Conservation (phyloP, 2,329 filamentous ascomycete species). For the Sclerotinia minor region DNA sequence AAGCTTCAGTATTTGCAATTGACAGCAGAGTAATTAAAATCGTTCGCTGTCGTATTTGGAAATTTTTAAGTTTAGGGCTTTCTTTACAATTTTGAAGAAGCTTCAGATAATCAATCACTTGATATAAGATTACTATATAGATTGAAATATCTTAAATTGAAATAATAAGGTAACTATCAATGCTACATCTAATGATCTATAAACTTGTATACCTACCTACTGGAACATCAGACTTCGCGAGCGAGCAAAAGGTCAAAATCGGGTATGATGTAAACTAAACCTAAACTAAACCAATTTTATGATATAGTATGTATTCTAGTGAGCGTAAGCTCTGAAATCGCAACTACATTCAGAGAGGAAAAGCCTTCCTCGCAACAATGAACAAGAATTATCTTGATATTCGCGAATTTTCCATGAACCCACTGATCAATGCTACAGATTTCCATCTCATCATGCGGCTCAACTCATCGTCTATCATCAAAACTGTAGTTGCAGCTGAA, state of each 20-base stretch:
- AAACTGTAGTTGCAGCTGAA: conserved; percentile 1
- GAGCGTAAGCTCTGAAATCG: background rate
- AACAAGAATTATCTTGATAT: background rate
- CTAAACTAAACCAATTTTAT: background rate
- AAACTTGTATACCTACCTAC: too few relatives aligned
- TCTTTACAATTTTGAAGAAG: background rate
- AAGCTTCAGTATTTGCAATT: background rate
- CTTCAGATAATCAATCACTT: background rate
- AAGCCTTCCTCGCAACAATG: background rate
- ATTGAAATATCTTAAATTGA: background rate
- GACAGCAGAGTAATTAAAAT: too few relatives aligned
- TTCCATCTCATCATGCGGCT: conserved; percentile 10
- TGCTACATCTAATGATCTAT: background rate
- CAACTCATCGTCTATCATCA: background rate
- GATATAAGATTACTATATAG: background rate
- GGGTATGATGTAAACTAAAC: background rate
- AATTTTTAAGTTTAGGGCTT: background rate
- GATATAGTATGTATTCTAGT: too few relatives aligned
- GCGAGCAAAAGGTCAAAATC: background rate
- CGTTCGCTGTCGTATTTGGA: too few relatives aligned
- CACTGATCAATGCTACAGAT: background rate
- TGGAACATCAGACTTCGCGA: background rate
- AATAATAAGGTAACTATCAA: background rate
- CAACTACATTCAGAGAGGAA: background rate
- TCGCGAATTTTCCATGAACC: background rate